Evolutionary conservation across 352 stramenopile genomes (phyloP), one percentile per base, ranked within the genome.

Genomic region (Globisporangium acanthophoron): DNA sequence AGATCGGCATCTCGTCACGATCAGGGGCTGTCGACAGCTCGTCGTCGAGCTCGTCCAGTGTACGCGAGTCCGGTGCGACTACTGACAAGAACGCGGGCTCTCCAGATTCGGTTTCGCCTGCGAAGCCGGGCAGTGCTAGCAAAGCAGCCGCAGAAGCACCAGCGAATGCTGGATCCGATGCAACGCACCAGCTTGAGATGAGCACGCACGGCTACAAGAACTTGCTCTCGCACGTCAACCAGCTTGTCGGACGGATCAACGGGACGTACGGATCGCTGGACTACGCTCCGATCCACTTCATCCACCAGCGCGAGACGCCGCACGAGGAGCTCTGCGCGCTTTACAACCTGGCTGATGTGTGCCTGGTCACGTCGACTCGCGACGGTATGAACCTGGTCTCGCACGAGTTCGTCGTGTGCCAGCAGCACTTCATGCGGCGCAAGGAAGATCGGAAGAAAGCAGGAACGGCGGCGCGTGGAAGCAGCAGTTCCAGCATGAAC

Each of bases 1-100:
- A 98, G 69, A 97, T 99, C 58, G 96, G 94, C n/a, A 97, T 99
- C 47, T 97, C 92, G 9, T 94, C 84, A 8, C 71, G 82, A n/a
- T 71, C 70, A 4, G 62, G 52, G 3, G 74, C 78, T 9, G 71
- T 81, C 31, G 76, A 85, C 6, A 64, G 31, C 5, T 41, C 40
- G 3, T 62, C 56, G 13, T 20, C 40, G 24, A 62, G 29, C 18
- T 35, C 51, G 7, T 6, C 50, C 3, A 41, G 2, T 21, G 29
- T 29, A 7, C 21, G 12, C 3, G 55, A 54, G 5, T 13, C 46
- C 24, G 35, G 13, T 33, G 27, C 46, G 5, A 72, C 48, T 41
- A 69, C 59, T 11, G 64, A 59, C 15, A 48, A 27, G 4, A 78
- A 55, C 40, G 37, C 18, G 6, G 51, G 37, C 16, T 24, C 16